A percentile compares a stretch with the other conserved stretches of the same genome.
Conservation (phyloP, 2,329 filamentous ascomycete genomes). For the Calonectria pauciramosa region DNA sequence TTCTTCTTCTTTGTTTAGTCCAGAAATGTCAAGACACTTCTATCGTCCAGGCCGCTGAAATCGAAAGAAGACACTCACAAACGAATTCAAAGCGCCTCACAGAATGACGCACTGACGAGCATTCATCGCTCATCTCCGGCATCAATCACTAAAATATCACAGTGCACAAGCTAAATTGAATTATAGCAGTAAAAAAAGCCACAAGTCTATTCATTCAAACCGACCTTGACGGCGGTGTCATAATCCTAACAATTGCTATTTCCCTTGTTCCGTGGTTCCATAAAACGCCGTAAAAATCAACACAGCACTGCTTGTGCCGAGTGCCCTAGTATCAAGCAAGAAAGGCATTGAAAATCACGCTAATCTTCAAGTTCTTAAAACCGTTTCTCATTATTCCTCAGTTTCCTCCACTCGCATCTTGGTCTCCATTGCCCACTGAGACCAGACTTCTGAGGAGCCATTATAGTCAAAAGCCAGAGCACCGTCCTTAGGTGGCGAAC, state of each 20-base stretch:
- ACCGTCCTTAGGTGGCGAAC: conserved; percentile 59
- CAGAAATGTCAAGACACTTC: too few relatives aligned
- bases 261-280: conserved; percentile 4
- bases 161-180: not conserved
- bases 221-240: conserved; percentile 6
- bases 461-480: conserved; percentile 49
- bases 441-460: conserved; percentile 46
- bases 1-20: too few relatives aligned
- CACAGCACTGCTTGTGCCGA: conserved; percentile 23
- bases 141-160: not conserved
- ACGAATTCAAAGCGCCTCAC: too few relatives aligned
- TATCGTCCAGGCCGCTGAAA: too few relatives aligned
- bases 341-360: conserved; percentile 32
- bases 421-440: conserved; percentile 47
- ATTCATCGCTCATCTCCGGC: not conserved
- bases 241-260: conserved; percentile 8
- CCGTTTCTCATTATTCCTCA: conserved; percentile 33
- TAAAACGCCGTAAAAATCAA: conserved; percentile 23
- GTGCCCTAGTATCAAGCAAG: conserved; percentile 36
- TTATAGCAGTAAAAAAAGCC: not conserved
- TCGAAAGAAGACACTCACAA: too few relatives aligned
- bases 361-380: conserved; percentile 25
- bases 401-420: conserved; percentile 28
- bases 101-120: too few relatives aligned
- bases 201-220: conserved; percentile 16